These are phyloP conservation scores for Monilinia fructigena DNA, from an alignment of 2,329 filamentous ascomycete genomes.

Conservation along the genomic window DNA sequence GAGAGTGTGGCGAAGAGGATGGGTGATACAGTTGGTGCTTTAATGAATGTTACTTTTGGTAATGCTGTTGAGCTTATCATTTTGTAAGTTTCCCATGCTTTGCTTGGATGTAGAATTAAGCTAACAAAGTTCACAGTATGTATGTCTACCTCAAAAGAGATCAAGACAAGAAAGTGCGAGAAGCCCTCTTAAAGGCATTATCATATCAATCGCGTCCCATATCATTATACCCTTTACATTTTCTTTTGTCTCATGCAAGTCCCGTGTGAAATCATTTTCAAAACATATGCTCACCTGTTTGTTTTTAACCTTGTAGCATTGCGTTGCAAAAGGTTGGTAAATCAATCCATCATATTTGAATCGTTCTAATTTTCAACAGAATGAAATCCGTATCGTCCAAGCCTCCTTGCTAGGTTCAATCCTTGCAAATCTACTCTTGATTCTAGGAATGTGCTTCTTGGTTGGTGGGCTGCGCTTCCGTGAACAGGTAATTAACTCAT, in stretches of 20 bases:
- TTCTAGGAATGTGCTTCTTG: constrained; percentile 89
- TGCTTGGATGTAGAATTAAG: neutral
- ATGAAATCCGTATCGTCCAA: constrained; percentile 88
- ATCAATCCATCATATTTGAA: neutral
- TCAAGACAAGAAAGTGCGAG: constrained; percentile 49
- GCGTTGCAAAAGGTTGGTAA: constrained; percentile 64
- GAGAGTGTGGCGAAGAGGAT: constrained; percentile 71
- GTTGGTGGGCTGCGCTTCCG: constrained; percentile 81
- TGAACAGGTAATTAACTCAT: constrained; percentile 63
- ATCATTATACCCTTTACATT: constrained; percentile 35
- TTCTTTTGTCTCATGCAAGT: constrained; percentile 28
- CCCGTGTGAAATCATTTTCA: constrained; percentile 29
- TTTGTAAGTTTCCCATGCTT: constrained; percentile 50
- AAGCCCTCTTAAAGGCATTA: constrained; percentile 45
- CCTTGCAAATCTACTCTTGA: constrained; percentile 81
- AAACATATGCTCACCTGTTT: constrained; percentile 42
- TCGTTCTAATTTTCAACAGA: constrained; percentile 44
- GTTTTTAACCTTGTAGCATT: constrained; percentile 54
- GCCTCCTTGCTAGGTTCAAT: constrained; percentile 88
- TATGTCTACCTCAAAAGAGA: constrained; percentile 49
- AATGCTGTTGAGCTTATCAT: constrained; percentile 80
- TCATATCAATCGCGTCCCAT: constrained; percentile 49
- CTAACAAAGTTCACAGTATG: constrained; percentile 47
- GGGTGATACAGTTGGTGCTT: constrained; percentile 69
- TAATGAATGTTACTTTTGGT: constrained; percentile 76